phyloP scores from a whole-genome alignment of 2,329 filamentous ascomycete genomes.

The Zymoseptoria tritici region DNA sequence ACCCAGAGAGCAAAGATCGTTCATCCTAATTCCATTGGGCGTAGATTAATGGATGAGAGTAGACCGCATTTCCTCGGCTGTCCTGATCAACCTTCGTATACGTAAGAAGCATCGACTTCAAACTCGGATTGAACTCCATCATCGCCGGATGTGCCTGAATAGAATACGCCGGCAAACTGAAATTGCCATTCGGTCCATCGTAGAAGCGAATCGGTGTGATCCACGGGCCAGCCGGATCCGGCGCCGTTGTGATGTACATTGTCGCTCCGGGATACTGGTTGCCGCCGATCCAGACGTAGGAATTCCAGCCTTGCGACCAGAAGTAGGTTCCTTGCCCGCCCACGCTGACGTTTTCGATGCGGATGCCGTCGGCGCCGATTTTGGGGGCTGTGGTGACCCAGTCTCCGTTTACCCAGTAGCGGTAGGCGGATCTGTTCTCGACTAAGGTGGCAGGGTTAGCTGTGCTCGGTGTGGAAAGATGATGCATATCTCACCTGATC shows the following conservation, averaged over 20 bases:
- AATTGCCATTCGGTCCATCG: conserved; percentile 2
- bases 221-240: conserved; percentile 21
- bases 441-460: neutral
- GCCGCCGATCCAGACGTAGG: conserved; percentile 22
- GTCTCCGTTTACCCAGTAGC: conserved; percentile 2
- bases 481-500: neutral
- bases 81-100: conserved; percentile 5
- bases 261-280: conserved; percentile 1
- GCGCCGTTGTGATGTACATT: conserved; percentile 18
- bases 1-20: no score
- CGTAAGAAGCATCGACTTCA: conserved; percentile 5
- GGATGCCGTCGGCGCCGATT: conserved; percentile 1
- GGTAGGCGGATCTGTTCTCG: conserved; percentile 5
- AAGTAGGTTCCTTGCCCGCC: conserved; percentile 21
- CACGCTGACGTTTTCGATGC: conserved; percentile 14
- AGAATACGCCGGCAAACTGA: conserved; percentile 1
- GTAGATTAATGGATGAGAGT: neutral
- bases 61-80: neutral
- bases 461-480: neutral
- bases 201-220: conserved; percentile 6
- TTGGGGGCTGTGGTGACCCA: conserved; percentile 1
- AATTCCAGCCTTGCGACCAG: conserved; percentile 14
- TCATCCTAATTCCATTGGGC: no score
- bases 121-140: neutral
- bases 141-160: conserved; percentile 6